Evolutionary conservation across 768 basidiomycete species (phyloP), one percentile per base, ranked within the genome.

Genomic region (Phaffia tasmanica): DNA sequence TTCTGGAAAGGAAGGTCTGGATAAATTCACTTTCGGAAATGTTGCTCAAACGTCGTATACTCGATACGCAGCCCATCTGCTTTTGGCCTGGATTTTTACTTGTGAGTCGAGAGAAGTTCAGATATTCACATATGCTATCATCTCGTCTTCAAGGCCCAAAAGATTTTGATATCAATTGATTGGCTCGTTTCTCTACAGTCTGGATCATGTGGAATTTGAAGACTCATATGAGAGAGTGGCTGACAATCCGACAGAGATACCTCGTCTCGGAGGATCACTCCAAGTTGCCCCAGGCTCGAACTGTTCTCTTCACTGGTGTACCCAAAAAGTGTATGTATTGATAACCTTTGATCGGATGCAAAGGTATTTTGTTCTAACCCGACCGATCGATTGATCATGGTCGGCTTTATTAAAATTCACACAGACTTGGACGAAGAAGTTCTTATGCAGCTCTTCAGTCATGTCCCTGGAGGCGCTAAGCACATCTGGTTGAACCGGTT

Each of bases 401-500:
- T 51, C 48, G 60, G 56, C 25, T 23, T 46, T 19, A 19, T 32
- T 51, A 0, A 11, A 19, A 3, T 16, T 19, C 14, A 14, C 19
- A 15, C 25, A 69, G 67, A 85, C 72, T 82, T 97, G 62, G 84
- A 85, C 49, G 85, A 86, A 70, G 76, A 79, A 8, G 84, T 84
- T 3, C 80, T 95, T 32, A 77, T 75, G 53, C 79, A 82, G 58
- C 77, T 94, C 15, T 94, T 89, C 76, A 81, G 82, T n/a, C 81
- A 83, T 65, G 81, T 97, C 2, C 94, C 95, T 0, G 93, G 93
- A 14, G 93, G 93, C 19, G 87, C 93, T 9, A 85, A 85, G 74
- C 83, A 84, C 70, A 84, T 99, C 48, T 99, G 94, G 92, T 81
- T 98, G 49, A 94, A 92, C 75, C 81, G 88, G 85, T 85, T 65